phyloP scores from a whole-genome alignment of 1,284 basidiomycete species.

The Pterula multifida region DNA sequence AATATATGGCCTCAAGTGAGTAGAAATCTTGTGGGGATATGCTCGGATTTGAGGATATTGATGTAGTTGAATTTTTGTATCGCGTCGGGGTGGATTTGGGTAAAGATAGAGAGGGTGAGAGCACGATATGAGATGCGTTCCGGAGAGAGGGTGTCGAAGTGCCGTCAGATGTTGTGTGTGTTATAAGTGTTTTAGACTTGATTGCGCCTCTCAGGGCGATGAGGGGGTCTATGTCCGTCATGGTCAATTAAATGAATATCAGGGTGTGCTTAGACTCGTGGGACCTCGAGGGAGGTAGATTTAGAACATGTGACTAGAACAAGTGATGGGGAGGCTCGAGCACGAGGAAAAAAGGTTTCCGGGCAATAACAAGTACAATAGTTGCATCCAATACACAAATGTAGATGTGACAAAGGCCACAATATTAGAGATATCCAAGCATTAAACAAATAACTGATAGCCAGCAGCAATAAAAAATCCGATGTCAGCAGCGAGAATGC shows the following conservation, averaged over 20 bases:
- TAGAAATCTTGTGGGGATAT: constrained; percentile 44
- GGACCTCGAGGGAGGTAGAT: too few relatives aligned
- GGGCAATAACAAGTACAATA: too few relatives aligned
- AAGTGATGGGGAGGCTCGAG: too few relatives aligned
- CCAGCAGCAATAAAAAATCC: too few relatives aligned
- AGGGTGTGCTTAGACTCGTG: too few relatives aligned
- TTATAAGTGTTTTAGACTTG: constrained; percentile 34
- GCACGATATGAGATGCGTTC: constrained; percentile 53
- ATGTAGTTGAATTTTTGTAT: constrained; percentile 46
- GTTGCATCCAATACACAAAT: too few relatives aligned
- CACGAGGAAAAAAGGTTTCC: too few relatives aligned
- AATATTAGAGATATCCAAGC: too few relatives aligned
- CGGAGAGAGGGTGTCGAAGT: constrained; percentile 31
- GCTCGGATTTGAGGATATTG: constrained; percentile 26
- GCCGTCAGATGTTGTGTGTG: constrained; percentile 35
- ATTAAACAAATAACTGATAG: too few relatives aligned
- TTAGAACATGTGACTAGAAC: too few relatives aligned
- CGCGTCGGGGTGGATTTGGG: constrained; percentile 68
- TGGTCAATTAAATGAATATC: neutral
- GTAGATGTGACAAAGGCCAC: too few relatives aligned
- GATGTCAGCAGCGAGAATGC: too few relatives aligned
- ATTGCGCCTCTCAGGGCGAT: constrained; percentile 46
- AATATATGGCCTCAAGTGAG: constrained; percentile 67
- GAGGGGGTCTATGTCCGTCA: constrained; percentile 29
- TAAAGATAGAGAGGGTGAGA: constrained; percentile 40